Evolutionary conservation across 331 rosid species (phyloP), one percentile per base, ranked within the genome.

Genomic region (Spiraea crenata): DNA sequence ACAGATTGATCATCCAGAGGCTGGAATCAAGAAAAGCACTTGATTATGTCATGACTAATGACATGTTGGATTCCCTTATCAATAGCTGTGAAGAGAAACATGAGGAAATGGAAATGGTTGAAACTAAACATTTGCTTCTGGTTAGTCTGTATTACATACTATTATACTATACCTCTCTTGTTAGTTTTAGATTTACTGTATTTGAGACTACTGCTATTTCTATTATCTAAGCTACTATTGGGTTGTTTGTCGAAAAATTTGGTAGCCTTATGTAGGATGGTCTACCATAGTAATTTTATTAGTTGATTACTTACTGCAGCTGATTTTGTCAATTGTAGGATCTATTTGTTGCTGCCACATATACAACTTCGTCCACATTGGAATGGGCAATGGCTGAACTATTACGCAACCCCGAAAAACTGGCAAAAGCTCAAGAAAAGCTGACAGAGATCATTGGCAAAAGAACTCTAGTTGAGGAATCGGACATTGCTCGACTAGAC

Each of bases 61-160:
- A 89, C 72, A 60, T 81, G 81, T 56, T 86, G 49, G 82, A 87
- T 57, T 59, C 72, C 7, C 84, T 88, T 56, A 70, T 80, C 3
- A 17, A 76, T 46, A 58, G 69, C 41, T 42, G 77, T 13, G 60
- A 79, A 14, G 58, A 64, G 5, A 83, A 78, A 10, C 15, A 13
- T 13, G 56, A 63, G 49, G 31, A 25, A 0, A 20, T 73, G 37
- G 44, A 72, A 9, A 49, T 17, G 4, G 9, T 5, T 12, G 57
- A 31, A 39, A 40, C 37, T 50, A 25, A 48, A 14, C 69, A 72
- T 39, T 9, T 72, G 19, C 19, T 62, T 38, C 5, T 72, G 62
- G 76, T 72, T 19, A 42, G 68, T 40, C 0, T 40, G 13, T 59
- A 38, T 5, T 7, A 4, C 8, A 5, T 13, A 19, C 11, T 9